phyloP scores from a whole-genome alignment of 768 basidiomycete species.

The Galerina sulciceps region DNA sequence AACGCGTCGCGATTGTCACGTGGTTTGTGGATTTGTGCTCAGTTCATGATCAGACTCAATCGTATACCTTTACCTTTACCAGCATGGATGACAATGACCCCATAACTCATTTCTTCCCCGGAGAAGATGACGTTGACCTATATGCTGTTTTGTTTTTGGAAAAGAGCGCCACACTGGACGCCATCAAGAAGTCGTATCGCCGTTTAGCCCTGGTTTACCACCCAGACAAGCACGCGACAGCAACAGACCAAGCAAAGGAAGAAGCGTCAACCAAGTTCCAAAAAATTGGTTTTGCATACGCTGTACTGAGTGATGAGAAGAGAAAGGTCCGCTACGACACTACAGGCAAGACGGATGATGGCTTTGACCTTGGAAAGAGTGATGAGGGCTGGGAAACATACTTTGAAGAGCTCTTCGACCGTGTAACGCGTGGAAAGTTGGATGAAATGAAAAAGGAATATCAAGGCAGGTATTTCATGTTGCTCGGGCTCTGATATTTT shows the following conservation, averaged over 20 bases:
- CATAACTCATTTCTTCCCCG: constrained; percentile 77
- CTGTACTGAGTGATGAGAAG: constrained; percentile 81
- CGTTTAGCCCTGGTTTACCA: constrained; percentile 81
- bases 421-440: constrained; percentile 82
- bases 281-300: constrained; percentile 93
- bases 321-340: constrained; percentile 78
- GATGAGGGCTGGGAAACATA: constrained; percentile 96
- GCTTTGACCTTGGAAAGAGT: constrained; percentile 67
- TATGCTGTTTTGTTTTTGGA: constrained; percentile 73
- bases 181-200: constrained; percentile 86
- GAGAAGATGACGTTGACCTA: constrained; percentile 71
- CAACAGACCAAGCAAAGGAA: constrained; percentile 62
- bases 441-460: constrained; percentile 95
- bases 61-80: constrained; percentile 12
- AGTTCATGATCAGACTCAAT: constrained; percentile 12
- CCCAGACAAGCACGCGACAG: constrained; percentile 85
- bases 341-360: constrained; percentile 87
- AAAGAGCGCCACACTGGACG: constrained; percentile 58
- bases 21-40: constrained; percentile 2
- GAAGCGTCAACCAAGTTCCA: constrained; percentile 83
- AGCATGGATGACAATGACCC: constrained; percentile 77
- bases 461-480: constrained; percentile 62
- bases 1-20: constrained; percentile 24
- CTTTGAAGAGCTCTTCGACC: constrained; percentile 88
- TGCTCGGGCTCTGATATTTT: background rate